Evolutionary conservation across 257 asterid species (phyloP).

Genomic region (Thymus mandschuricus): DNA sequence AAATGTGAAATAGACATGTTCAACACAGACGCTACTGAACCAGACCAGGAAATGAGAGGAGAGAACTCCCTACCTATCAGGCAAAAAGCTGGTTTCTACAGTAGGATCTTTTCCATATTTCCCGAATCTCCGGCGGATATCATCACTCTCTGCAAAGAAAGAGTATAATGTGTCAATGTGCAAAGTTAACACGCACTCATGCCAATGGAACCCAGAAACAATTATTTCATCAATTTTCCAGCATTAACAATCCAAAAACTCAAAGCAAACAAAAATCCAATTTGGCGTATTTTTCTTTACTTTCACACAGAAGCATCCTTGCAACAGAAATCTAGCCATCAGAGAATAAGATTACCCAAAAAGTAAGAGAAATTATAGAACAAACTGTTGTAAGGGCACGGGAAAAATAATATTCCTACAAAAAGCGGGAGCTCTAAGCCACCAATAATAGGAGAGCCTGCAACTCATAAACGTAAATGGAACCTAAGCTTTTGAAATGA

Average conservation of each 20-base stretch:
- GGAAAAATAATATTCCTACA: not conserved
- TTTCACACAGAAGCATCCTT: not conserved
- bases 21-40: not conserved
- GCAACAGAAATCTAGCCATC: not conserved
- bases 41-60: not conserved
- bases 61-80: constrained; percentile 77
- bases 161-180: constrained; percentile 22
- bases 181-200: not conserved
- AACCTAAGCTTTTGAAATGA: not conserved
- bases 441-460: not conserved
- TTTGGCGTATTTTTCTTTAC: not conserved
- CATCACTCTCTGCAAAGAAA: constrained; percentile 52
- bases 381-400: not conserved
- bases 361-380: not conserved
- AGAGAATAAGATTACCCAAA: no score
- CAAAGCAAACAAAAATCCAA: not conserved
- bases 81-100: constrained; percentile 96
- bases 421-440: not conserved
- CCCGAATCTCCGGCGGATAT: constrained; percentile 59
- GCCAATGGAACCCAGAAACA: constrained; percentile 6
- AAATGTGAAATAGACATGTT: constrained; percentile 21
- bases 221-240: not conserved
- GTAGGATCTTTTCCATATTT: constrained; percentile 96
- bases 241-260: not conserved
- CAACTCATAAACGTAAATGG: not conserved